Evolutionary conservation across 768 basidiomycete species (phyloP), one percentile per base, ranked within the genome.

Genomic region (Podaxis sp.): DNA sequence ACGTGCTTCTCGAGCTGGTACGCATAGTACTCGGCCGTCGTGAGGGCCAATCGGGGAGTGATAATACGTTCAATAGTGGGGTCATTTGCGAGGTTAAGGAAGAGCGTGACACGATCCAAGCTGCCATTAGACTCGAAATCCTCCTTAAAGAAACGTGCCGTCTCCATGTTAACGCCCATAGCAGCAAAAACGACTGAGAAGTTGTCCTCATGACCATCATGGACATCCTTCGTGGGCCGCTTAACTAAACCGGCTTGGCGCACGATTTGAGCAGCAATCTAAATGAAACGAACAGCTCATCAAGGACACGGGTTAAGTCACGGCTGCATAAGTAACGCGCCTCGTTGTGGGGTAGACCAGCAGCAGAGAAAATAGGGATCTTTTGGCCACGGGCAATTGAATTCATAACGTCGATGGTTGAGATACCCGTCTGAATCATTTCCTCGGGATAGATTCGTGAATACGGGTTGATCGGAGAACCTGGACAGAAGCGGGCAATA

Each of bases 121-220:
- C 90, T 92, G 59, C 97, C 97, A 73, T 97, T 98, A 71, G 97
- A 96, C 77, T 99, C 96, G 74, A 99, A 99, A 80, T 99, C 97
- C 74, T 96, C 93, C 77, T 96, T 96, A 91, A 99, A 99, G 84
- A 97, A 99, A 58, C 96, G 88, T 53, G 97, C 97, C 5, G 97
- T 99, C 77, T 99, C 97, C 95, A 97, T 97, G 81, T 99, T 99
- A 64, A 96, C 97, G 85, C 97, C 97, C 97, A 99, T 99, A 44
- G 97, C 97, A 61, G 96, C 97, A 74, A 99, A 99, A 53, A 99
- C 97, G 71, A 99, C 96, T 53, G 95, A 96, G 84, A 99, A 99
- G 78, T 99, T 99, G 80, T 99, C 96, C 82, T 97, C 96, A 77
- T 99, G 96, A 61, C 95, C 96, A 72, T 99, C 97, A 71, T 96